Conservation (phyloP, 2,329 filamentous ascomycete genomes). For the Grosmannia penicillata region DNA sequence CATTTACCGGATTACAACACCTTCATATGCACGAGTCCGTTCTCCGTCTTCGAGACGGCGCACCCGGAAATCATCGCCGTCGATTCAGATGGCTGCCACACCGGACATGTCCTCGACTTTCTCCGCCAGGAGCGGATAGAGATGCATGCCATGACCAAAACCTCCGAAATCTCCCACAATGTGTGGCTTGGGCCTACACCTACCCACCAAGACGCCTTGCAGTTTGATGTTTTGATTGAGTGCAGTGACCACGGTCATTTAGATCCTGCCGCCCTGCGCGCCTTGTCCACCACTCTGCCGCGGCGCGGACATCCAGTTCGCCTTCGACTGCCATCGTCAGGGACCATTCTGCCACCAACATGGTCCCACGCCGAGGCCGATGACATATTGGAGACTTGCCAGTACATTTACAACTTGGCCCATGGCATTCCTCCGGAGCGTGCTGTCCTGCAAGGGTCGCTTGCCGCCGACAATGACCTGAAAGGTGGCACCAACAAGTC, state of each 20-base stretch:
- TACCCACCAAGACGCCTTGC: slow-evolving; percentile 43
- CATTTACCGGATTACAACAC: slow-evolving; percentile 62
- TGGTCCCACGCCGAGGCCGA: slow-evolving; percentile 76
- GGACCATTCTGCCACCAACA: slow-evolving; percentile 74
- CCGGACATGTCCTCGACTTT: slow-evolving; percentile 73
- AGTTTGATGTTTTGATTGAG: slow-evolving; percentile 78
- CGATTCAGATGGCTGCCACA: slow-evolving; percentile 55
- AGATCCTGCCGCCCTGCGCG: slow-evolving; percentile 49
- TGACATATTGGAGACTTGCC: slow-evolving; percentile 70
- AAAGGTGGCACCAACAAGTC: too few relatives aligned
- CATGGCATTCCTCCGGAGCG: slow-evolving; percentile 38
- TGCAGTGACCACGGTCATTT: slow-evolving; percentile 73
- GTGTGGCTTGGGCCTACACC: slow-evolving; percentile 85
- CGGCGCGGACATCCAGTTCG: slow-evolving; percentile 23
- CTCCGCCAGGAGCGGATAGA: slow-evolving; percentile 77
- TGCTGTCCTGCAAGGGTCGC: too few relatives aligned
- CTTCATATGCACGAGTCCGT: slow-evolving; percentile 55
- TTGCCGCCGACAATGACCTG: too few relatives aligned
- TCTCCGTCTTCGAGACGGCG: slow-evolving; percentile 55
- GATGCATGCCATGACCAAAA: slow-evolving; percentile 86
- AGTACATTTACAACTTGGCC: slow-evolving; percentile 76
- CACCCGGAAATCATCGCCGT: slow-evolving; percentile 60
- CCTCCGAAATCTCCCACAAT: slow-evolving; percentile 77
- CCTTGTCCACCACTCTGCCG: slow-evolving; percentile 42
- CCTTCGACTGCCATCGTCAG: slow-evolving; percentile 82